Base-by-base conservation (phyloP, 1,139 yeast genomes). In the Blastobotrys arbuscula region DNA sequence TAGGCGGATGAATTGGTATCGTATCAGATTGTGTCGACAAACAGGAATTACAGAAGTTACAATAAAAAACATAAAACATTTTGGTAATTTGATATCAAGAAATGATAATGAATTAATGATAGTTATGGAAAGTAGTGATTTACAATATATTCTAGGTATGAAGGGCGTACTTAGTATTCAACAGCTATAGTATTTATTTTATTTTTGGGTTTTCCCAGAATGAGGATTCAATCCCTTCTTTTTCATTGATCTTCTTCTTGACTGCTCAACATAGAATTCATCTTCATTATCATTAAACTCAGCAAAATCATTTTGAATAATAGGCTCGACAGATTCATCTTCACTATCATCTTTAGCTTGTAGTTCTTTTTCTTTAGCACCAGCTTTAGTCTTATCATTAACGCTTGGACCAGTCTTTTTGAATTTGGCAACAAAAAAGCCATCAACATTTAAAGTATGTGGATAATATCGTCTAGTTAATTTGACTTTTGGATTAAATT, bases 391-490 rank as follows among this genome's bases (percentile, higher is more conserved):
- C 51, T 81, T 60, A 47, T 63, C 68, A 44, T 61, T 57, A 28
- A 90, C 84, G 54, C 95, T 82, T 52, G 96, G 75, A 1, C 92
- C 95, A 55, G 80, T 82, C 77, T 94, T 94, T 71, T 87, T 81
- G 74, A 94, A 87, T 66, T 92, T 92, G 52, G 99, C 98, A 53
- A 94, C 98, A 67, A 75, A 94, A 76, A 94, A 94, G 34, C 99
- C 99, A 70, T 94, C 99, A 48, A 94, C 98, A 67, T 94, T 94
- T 67, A 92, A 92, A 30, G 96, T 90, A 69, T 94, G 99, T 49
- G 99, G 99, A 66, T 92, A 94, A 69, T 92, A 94, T 68, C 99
- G 81, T 72, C 96, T 82, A 1, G 98, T 89, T 59, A 90, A 72
- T 45, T 79, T 78, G 50, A 92, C 68, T 58, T 80, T 79, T 47